Conservation (phyloP, 1,284 basidiomycete species). For the Ganoderma boninense region DNA sequence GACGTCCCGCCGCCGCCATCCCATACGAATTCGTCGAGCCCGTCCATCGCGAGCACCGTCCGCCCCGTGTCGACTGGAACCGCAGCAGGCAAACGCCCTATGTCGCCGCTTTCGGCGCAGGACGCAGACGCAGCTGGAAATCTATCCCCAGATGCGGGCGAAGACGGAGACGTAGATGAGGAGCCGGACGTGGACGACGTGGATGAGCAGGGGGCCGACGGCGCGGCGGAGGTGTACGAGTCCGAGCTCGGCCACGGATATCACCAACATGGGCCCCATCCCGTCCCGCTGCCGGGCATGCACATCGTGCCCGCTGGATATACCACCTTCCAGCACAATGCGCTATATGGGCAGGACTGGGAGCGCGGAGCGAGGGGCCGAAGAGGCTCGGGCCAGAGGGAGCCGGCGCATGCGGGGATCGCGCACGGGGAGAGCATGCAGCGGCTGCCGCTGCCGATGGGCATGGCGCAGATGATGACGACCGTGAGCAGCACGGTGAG, state of each 20-base stretch:
- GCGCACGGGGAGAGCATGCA: conserved; percentile 27
- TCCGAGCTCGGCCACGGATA: conserved; percentile 14
- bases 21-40: conserved; percentile 15
- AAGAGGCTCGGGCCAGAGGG: conserved; percentile 10
- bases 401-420: conserved; percentile 25
- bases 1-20: conserved; percentile 18
- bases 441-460: conserved; percentile 29
- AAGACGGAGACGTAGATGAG: conserved; percentile 6
- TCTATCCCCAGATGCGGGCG: conserved; percentile 11
- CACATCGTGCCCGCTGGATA: conserved; percentile 30
- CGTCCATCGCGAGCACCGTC: conserved; percentile 22
- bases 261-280: conserved; percentile 11
- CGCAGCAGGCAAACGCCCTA: conserved; percentile 21
- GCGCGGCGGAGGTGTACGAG: conserved; percentile 8
- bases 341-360: conserved; percentile 21
- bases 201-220: conserved; percentile 9
- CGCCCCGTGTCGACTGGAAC: conserved; percentile 12
- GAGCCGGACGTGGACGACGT: conserved; percentile 12
- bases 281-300: conserved; percentile 31
- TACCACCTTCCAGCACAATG: conserved; percentile 29
- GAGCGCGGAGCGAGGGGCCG: neutral
- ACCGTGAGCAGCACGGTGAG: conserved; percentile 39
- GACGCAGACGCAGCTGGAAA: conserved; percentile 18
- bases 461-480: conserved; percentile 36
- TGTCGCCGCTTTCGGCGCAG: conserved; percentile 34